Base-by-base conservation (phyloP, 768 basidiomycete species). In the Tulasnella sp. region DNA sequence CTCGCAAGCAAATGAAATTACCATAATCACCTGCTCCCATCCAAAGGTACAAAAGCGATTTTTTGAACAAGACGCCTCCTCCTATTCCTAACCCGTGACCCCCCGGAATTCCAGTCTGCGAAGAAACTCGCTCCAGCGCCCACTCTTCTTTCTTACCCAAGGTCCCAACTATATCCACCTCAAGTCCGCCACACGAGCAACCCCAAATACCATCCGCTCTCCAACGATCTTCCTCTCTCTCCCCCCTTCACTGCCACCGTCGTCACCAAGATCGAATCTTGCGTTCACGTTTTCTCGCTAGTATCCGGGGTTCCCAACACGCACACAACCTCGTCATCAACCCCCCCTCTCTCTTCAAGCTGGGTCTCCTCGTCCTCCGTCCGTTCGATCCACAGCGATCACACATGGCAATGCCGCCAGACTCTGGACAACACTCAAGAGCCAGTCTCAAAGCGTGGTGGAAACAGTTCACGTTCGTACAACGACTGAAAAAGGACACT, bases 391-490 rank as follows among this genome's bases (percentile, higher is more conserved):
- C 58, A 30, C 45, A 48, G 58, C 45, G 58, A 59, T 59, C 58
- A 59, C 58, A 59, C 17, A 59, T 59, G 58, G 58, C 58, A 10
- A 19, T 47, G 58, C 58, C 58, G 32, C 58, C 58, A 48, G 26
- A 48, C 30, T 59, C 58, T 29, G 30, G 19, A 30, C 23, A 30
- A 19, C 67, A 67, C 2, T 58, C 65, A 4, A 83, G 77, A 63
- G 79, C 81, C 0, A 80, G 73, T 61, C 79, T 88, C 51, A 85
- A 83, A 73, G 79, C 87, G 9, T 92, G 89, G 88, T 88, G 88
- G 85, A 78, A 80, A 48, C 80, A 83, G 64, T 87, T 91, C 65
- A 82, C 80, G 2, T 78, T 81, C 62, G 75, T 77, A 1, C 84
- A 85, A 69, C 79, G 76, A 64, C 63, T 76, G 15, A 87, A 82